A percentile compares a stretch with the other conserved stretches of the same genome.
Conservation (phyloP, 2,329 filamentous ascomycete species). For the Penicillium sp. region DNA sequence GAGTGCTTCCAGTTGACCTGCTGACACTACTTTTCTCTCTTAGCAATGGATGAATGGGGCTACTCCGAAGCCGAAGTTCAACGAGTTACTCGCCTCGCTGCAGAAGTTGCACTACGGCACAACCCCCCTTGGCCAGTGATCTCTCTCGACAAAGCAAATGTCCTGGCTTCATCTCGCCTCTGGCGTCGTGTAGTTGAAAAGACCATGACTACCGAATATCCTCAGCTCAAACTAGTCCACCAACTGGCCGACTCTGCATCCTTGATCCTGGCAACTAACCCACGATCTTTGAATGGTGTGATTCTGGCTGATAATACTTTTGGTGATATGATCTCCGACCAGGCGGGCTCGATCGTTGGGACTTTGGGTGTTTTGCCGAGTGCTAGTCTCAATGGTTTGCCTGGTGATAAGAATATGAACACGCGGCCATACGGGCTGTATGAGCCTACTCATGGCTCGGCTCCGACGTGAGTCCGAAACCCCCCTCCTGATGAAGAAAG, state of each 20-base stretch:
- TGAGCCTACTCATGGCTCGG: conserved; percentile 80
- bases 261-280: conserved; percentile 92
- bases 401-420: conserved; percentile 65
- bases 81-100: conserved; percentile 77
- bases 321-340: conserved; percentile 90
- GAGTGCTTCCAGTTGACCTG: conserved; percentile 51
- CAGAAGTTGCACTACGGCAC: conserved; percentile 72
- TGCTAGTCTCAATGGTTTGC: conserved; percentile 79
- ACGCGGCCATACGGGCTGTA: conserved; percentile 84
- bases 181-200: conserved; percentile 84
- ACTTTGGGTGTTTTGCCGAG: conserved; percentile 83
- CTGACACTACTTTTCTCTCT: not conserved
- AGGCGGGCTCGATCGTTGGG: conserved; percentile 87
- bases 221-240: conserved; percentile 76
- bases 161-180: conserved; percentile 80
- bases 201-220: conserved; percentile 81
- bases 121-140: conserved; percentile 74
- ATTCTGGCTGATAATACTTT: conserved; percentile 89
- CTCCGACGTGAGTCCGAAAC: conserved; percentile 37
- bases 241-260: conserved; percentile 90
- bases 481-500: not conserved
- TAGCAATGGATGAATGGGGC: conserved; percentile 74
- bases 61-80: conserved; percentile 81
- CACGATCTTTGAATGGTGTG: conserved; percentile 78
- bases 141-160: conserved; percentile 91